These are phyloP conservation scores for Lolium perenne DNA, from an alignment of 176 grass and related monocot genomes.

Conservation along the genomic window DNA sequence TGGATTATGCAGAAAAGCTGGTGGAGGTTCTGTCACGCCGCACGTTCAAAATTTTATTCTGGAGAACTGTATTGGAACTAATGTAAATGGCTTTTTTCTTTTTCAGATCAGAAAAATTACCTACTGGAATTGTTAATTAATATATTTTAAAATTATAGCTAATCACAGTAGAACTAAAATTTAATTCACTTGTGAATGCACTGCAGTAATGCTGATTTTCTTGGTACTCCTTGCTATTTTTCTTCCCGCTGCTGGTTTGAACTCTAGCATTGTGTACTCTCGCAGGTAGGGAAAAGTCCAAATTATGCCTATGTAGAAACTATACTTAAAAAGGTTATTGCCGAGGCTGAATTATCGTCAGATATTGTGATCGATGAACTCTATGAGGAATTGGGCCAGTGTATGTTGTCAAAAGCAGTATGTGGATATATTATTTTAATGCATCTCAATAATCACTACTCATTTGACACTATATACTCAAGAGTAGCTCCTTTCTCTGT, in stretches of 20 bases:
- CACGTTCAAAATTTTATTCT: constrained; percentile 73
- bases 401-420: constrained; percentile 64
- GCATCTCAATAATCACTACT: not conserved
- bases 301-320: constrained; percentile 56
- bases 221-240: not conserved
- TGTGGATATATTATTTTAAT: constrained; percentile 24
- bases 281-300: constrained; percentile 50
- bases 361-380: constrained; percentile 65
- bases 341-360: constrained; percentile 60
- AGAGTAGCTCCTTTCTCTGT: not conserved
- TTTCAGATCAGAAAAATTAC: not conserved
- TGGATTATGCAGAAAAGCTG: constrained; percentile 69
- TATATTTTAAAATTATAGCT: not conserved
- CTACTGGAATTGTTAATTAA: not conserved
- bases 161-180: not conserved
- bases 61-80: constrained; percentile 49
- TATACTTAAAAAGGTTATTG: constrained; percentile 75
- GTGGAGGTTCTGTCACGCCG: constrained; percentile 71
- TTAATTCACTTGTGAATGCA: not conserved
- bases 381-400: constrained; percentile 78
- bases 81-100: constrained; percentile 53
- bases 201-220: not conserved
- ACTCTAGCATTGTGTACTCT: not conserved
- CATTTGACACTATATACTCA: constrained; percentile 12
- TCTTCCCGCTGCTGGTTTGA: not conserved